Evolutionary conservation across 2,329 filamentous ascomycete species (phyloP), one percentile per base, ranked within the genome.

Genomic region (Ciborinia camelliae): DNA sequence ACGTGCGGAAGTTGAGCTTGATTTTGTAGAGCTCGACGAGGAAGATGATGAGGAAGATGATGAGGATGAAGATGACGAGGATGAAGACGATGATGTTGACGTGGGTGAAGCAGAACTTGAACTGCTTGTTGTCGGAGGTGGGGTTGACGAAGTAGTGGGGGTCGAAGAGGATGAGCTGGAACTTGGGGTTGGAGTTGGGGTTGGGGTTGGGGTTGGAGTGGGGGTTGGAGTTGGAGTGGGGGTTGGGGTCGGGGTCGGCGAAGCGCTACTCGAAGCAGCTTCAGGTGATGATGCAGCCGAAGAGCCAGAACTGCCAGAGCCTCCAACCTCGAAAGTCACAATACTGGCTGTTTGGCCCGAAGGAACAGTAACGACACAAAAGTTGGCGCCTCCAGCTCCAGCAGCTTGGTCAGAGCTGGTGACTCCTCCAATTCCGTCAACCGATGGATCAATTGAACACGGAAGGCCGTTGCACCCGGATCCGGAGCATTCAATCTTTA

Each of bases 331-430:
- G 69, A 83, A 84, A 37, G 90, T 84, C 32, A 91, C 84, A 68
- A 93, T 85, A 71, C 85, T 86, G 51, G 89, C 90, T 63, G 81
- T 85, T 55, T 77, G 76, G 32, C 90, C 90, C 70, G 84, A 83
- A 51, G 86, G 81, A 20, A 92, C 86, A 18, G 90, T 93, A 15
- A 90, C 90, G 55, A 92, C 90, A 71, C 90, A 94, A 77, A 91
- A 93, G 50, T 81, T 79, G 23, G 86, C 84, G 70, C 84, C 86
- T 37, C 89, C 89, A 20, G 89, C 90, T 59, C 90, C 90, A 20
- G 77, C 77, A 47, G 84, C 79, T 37, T 77, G 73, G 26, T 81
- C 76, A 23, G 81, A 76, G 71, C 87, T 89, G 10, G 76, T 80
- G 64, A 92, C 85, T 50, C 82, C 81, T 61, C 85, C 86, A 62